Conservation (phyloP, 2,329 filamentous ascomycete species). For the Lachnellula willkommii region DNA sequence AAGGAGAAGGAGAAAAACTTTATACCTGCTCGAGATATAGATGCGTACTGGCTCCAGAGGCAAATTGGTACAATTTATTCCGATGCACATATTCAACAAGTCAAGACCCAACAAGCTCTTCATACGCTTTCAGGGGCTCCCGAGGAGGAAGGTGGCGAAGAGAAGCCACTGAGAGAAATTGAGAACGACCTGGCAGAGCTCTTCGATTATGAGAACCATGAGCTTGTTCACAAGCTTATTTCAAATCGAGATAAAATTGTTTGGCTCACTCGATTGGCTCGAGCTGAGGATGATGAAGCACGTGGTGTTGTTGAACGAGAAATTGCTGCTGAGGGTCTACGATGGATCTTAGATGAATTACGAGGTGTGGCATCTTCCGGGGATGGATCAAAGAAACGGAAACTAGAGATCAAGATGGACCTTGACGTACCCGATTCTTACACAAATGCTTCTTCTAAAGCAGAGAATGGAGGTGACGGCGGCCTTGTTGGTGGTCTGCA, state of each 20-base stretch:
- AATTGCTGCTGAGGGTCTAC: constrained; percentile 83
- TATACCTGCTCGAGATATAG: constrained; percentile 82
- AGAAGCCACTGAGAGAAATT: constrained; percentile 83
- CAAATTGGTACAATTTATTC: constrained; percentile 84
- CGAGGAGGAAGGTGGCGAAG: constrained; percentile 70
- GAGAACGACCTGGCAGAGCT: constrained; percentile 98
- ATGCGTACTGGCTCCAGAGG: constrained; percentile 94
- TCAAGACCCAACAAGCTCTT: constrained; percentile 82
- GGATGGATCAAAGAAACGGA: constrained; percentile 51
- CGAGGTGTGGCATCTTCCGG: constrained; percentile 63
- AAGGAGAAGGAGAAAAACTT: constrained; percentile 51
- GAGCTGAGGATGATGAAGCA: constrained; percentile 73
- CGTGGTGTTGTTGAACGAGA: constrained; percentile 77
- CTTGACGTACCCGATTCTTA: constrained; percentile 67
- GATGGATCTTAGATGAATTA: constrained; percentile 82
- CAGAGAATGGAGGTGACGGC: constrained; percentile 56
- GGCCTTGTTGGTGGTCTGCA: constrained; percentile 76
- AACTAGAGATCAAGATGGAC: constrained; percentile 92
- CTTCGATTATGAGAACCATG: constrained; percentile 94
- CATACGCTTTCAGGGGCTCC: constrained; percentile 73
- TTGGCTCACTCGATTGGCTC: constrained; percentile 85
- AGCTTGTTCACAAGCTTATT: constrained; percentile 85
- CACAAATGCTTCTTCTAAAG: constrained; percentile 42
- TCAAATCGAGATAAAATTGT: constrained; percentile 90
- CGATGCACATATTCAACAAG: constrained; percentile 87